Conservation (phyloP, 331 rosid species). For the Saraca asoca region DNA sequence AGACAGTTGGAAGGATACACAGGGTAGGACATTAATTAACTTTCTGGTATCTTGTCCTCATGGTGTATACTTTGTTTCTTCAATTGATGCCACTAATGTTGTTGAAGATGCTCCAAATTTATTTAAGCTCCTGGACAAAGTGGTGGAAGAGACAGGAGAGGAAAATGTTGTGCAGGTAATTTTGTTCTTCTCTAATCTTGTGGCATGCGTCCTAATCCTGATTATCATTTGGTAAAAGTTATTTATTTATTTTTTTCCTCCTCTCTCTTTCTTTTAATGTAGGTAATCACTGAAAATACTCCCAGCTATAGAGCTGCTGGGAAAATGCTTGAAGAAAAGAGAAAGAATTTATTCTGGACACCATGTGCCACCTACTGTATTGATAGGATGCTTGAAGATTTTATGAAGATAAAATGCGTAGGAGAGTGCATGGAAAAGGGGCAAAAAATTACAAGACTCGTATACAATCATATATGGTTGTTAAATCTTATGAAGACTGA, state of each 20-base stretch:
- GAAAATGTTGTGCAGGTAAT: slow-evolving; percentile 93
- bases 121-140: slow-evolving; percentile 78
- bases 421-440: slow-evolving; percentile 91
- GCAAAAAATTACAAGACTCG: slow-evolving; percentile 68
- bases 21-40: slow-evolving; percentile 69
- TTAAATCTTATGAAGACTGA: slow-evolving; percentile 81
- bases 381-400: slow-evolving; percentile 80
- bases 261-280: slow-evolving; percentile 32
- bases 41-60: slow-evolving; percentile 80
- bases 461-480: slow-evolving; percentile 84
- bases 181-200: slow-evolving; percentile 43
- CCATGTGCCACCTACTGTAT: slow-evolving; percentile 84
- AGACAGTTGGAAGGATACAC: slow-evolving; percentile 81
- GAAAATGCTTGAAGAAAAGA: slow-evolving; percentile 90
- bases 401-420: slow-evolving; percentile 73
- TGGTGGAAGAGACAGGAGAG: slow-evolving; percentile 89
- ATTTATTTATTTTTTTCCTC: slow-evolving; percentile 29
- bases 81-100: slow-evolving; percentile 72
- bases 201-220: slow-evolving; percentile 33
- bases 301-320: slow-evolving; percentile 78
- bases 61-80: slow-evolving; percentile 80
- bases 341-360: slow-evolving; percentile 87
- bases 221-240: slow-evolving; percentile 28
- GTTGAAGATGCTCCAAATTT: slow-evolving; percentile 69
- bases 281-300: slow-evolving; percentile 89